These are phyloP conservation scores for Xylaria digitata DNA, from an alignment of 2,329 filamentous ascomycete species.

Conservation along the genomic window DNA sequence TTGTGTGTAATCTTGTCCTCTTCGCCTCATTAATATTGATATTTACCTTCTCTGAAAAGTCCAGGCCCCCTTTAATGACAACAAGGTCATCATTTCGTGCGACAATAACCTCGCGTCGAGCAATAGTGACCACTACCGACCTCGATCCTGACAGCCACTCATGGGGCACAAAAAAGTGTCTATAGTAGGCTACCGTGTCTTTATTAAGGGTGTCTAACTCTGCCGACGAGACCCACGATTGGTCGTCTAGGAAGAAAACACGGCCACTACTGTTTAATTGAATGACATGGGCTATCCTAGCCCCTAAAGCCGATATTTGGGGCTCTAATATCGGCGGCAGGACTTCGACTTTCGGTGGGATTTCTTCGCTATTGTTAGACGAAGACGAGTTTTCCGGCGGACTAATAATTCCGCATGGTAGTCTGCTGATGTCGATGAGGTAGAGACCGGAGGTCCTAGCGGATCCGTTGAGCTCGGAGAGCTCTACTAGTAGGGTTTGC, in stretches of 20 bases:
- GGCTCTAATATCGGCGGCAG: not conserved
- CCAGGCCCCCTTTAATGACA: constrained; percentile 4
- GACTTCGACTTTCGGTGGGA: not conserved
- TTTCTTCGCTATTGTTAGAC: not conserved
- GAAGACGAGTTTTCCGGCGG: not conserved
- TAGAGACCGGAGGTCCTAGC: constrained; percentile 2
- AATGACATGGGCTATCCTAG: constrained; percentile 11
- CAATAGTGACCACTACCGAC: not conserved
- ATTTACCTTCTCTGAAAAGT: constrained; percentile 10
- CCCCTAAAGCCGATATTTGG: constrained; percentile 2
- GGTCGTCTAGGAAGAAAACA: constrained; percentile 3
- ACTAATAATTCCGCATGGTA: not conserved
- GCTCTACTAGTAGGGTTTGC: constrained; percentile 7
- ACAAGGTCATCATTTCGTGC: constrained; percentile 2
- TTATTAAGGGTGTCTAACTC: not conserved
- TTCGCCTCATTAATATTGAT: not conserved
- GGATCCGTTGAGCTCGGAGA: constrained; percentile 14
- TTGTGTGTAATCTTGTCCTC: too few relatives aligned
- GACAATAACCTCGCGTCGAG: not conserved
- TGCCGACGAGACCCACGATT: constrained; percentile 5
- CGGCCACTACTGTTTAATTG: not conserved
- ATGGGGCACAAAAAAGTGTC: constrained; percentile 14
- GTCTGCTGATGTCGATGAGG: constrained; percentile 1
- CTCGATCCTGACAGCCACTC: constrained; percentile 13
- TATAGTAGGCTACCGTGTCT: not conserved